phyloP scores from a whole-genome alignment of 2,329 filamentous ascomycete species.

The Cyanodermella asteris region DNA sequence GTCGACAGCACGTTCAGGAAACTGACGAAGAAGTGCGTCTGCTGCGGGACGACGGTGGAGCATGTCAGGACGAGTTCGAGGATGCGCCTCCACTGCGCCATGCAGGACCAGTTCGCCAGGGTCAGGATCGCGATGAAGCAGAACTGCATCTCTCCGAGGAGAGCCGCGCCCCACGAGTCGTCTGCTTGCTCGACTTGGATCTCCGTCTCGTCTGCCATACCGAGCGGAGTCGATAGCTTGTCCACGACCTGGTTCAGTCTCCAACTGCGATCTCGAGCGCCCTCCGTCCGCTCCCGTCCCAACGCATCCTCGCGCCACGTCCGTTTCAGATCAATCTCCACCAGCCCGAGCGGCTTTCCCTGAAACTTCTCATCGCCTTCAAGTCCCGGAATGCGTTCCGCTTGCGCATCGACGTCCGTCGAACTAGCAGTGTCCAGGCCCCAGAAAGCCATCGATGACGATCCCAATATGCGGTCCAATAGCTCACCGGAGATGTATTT shows the following conservation, averaged over 20 bases:
- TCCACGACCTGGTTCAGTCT: conserved; percentile 30
- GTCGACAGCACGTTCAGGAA: conserved; percentile 26
- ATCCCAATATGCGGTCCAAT: too few species aligned
- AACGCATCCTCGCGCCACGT: conserved; percentile 41
- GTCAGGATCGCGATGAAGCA: conserved; percentile 40
- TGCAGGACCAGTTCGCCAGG: conserved; percentile 42
- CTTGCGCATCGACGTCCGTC: conserved; percentile 9
- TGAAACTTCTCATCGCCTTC: conserved; percentile 19
- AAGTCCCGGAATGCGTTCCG: conserved; percentile 9
- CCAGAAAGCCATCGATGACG: too few species aligned
- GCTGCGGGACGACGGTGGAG: conserved; percentile 24
- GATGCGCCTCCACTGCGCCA: conserved; percentile 43
- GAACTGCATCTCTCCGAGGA: conserved; percentile 40
- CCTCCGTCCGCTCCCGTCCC: conserved; percentile 38
- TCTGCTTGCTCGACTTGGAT: conserved; percentile 10
- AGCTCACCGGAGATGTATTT: too few species aligned
- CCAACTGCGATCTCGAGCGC: conserved; percentile 41
- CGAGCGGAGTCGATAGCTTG: background rate
- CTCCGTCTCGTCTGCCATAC: conserved; percentile 9
- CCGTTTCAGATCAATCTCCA: conserved; percentile 37
- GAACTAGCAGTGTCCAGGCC: background rate
- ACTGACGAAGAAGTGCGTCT: conserved; percentile 29
- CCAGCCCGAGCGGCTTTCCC: conserved; percentile 28
- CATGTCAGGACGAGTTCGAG: conserved; percentile 35
- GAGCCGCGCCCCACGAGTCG: conserved; percentile 2